These are phyloP conservation scores for Cryptomeria japonica DNA, from an alignment of 75 land plant genomes.

Conservation along the genomic window DNA sequence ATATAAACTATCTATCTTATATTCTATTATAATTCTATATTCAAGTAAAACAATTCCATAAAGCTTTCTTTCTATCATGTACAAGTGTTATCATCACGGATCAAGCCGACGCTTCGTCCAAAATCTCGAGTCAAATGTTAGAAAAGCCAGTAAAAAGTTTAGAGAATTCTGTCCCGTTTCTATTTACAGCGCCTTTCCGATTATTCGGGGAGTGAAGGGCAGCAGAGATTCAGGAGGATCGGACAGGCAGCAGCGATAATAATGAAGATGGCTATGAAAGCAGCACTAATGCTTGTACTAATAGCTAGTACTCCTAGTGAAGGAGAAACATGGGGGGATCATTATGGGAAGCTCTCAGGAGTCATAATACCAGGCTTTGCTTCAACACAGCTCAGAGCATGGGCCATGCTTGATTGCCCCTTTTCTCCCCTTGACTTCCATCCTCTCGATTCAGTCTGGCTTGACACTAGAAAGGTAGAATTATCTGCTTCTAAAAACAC, in stretches of 20 bases:
- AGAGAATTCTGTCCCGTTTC: not conserved
- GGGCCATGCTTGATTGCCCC: conserved; percentile 98
- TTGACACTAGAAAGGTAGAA: conserved; percentile 84
- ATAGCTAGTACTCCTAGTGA: not conserved
- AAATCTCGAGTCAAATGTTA: too few species aligned
- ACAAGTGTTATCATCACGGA: too few species aligned
- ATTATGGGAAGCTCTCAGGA: conserved; percentile 69
- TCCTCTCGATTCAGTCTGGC: conserved; percentile 99
- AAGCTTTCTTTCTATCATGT: too few species aligned
- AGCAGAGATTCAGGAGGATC: not conserved
- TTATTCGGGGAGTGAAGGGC: not conserved
- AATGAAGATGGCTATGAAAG: not conserved
- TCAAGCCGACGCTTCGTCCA: too few species aligned
- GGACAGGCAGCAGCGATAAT: not conserved
- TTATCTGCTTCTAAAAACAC: not conserved
- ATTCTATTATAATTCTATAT: too few species aligned
- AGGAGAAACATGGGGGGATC: conserved; percentile 34
- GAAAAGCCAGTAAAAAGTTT: not conserved
- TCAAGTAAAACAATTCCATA: too few species aligned
- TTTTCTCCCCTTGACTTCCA: conserved; percentile 98
- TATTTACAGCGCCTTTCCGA: not conserved
- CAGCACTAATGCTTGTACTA: not conserved
- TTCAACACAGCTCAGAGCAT: conserved; percentile 94
- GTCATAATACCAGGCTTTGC: conserved; percentile 97
- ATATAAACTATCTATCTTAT: too few species aligned